Conservation (phyloP, 73 alveolate species). For the Urostyla sp. region DNA sequence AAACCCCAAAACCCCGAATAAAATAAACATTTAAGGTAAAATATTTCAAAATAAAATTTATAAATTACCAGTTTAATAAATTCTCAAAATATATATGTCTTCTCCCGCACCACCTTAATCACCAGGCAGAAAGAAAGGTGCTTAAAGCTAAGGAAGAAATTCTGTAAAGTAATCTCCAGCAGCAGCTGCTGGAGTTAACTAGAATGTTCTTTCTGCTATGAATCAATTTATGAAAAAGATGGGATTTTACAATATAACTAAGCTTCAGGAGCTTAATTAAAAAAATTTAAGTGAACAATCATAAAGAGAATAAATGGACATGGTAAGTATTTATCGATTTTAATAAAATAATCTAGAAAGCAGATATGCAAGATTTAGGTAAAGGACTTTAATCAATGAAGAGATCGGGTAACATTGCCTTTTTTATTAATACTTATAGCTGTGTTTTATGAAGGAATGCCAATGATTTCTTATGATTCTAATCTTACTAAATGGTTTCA, state of each 20-base stretch:
- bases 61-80: too few relatives aligned
- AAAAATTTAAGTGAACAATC: not conserved
- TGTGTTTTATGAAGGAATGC: conserved; percentile 12
- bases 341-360: not conserved
- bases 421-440: not conserved
- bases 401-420: conserved; percentile 23
- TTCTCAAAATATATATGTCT: too few relatives aligned
- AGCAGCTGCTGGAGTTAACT: not conserved
- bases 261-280: not conserved
- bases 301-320: not conserved
- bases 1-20: too few relatives aligned
- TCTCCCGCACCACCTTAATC: too few relatives aligned
- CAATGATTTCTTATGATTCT: conserved; percentile 16
- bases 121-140: too few relatives aligned
- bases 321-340: not conserved
- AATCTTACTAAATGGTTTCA: conserved; percentile 19
- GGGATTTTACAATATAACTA: conserved; percentile 1
- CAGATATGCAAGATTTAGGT: conserved; percentile 12
- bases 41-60: too few relatives aligned
- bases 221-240: not conserved
- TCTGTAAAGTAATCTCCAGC: not conserved
- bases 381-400: conserved; percentile 11
- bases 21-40: too few relatives aligned
- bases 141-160: not conserved
- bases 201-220: too few relatives aligned